Evolutionary conservation across 768 basidiomycete species (phyloP), one percentile per base, ranked within the genome.

Genomic region (Coprinellus micaceus): DNA sequence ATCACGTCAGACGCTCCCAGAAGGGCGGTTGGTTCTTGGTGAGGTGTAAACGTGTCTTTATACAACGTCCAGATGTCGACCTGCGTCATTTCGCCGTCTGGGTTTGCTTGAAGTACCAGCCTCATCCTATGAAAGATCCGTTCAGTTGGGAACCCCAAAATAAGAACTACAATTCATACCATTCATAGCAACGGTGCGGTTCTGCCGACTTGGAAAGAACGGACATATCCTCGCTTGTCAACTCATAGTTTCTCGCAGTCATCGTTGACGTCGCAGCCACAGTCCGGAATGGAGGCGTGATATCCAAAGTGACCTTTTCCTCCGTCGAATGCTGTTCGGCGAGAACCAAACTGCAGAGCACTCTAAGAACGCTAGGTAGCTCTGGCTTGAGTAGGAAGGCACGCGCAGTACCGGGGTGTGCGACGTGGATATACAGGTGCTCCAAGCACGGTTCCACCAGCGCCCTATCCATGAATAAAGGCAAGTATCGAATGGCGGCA

Each of bases 41-140:
- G 78, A 1, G 84, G 82, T 1, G 80, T 72, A 63, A 98, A 97
- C 1, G 83, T 83, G 57, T 90, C 88, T 59, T 89, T 87, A 73
- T 99, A 99, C 12, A 94, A 79, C 55, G 84, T 92, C 95, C 96
- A 99, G 65, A 99, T 92, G 54, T 91, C 87, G 30, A 96, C 93
- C 69, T 98, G 97, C 0, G 92, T 94, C 45, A 98, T 74, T 64
- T 94, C 90, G 3, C 88, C 84, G 3, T 88, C 85, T 1, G 85
- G 70, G 58, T 86, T 86, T 17, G 85, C 76, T 15, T 88, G 78
- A 63, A 95, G 98, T 79, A 92, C 89, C n/a, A 79, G 71, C 65
- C 84, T 86, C 90, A 99, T 96, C 96, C 96, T 94, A 65, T 22
- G 19, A 30, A 40, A 47, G 13, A 19, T 15, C 50, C 33, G 40